These are phyloP conservation scores for Stemphylium lycopersici DNA, from an alignment of 2,329 filamentous ascomycete species.

Conservation along the genomic window DNA sequence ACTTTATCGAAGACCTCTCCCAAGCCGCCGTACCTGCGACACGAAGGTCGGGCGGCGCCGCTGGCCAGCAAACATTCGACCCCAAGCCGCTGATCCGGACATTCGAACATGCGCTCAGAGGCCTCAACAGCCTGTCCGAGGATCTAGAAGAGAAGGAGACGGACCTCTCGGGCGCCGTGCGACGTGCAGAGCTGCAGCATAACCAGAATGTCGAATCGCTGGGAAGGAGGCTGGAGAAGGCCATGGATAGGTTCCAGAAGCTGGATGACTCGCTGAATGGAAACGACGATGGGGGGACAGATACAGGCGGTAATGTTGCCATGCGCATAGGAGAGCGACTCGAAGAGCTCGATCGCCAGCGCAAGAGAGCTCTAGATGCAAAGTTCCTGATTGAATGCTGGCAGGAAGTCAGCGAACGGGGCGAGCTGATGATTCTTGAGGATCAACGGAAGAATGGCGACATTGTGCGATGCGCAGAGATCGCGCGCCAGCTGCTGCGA, in stretches of 20 bases:
- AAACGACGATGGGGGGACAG: conserved; percentile 59
- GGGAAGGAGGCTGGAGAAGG: conserved; percentile 86
- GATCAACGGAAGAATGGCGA: conserved; percentile 86
- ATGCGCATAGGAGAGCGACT: conserved; percentile 93
- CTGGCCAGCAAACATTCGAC: conserved; percentile 68
- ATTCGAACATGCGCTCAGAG: conserved; percentile 78
- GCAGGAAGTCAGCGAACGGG: conserved; percentile 91
- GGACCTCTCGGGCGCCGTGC: conserved; percentile 85
- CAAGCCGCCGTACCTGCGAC: conserved; percentile 80
- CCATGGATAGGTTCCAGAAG: conserved; percentile 88
- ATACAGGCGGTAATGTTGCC: conserved; percentile 80
- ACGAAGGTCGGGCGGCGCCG: conserved; percentile 72
- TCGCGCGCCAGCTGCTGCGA: conserved; percentile 88
- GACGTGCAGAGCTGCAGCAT: conserved; percentile 89
- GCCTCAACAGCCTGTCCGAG: conserved; percentile 73
- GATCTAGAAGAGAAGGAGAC: conserved; percentile 91
- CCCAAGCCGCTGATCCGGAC: conserved; percentile 95
- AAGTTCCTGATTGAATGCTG: conserved; percentile 96
- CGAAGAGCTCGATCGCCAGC: conserved; percentile 92
- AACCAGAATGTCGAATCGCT: conserved; percentile 87
- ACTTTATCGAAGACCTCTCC: conserved; percentile 93
- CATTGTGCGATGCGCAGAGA: conserved; percentile 92
- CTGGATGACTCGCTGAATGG: conserved; percentile 83
- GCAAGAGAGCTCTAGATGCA: conserved; percentile 87
- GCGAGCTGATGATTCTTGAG: conserved; percentile 84